Evolutionary conservation across 2,329 filamentous ascomycete species (phyloP).

Genomic region (Talaromyces sp.): DNA sequence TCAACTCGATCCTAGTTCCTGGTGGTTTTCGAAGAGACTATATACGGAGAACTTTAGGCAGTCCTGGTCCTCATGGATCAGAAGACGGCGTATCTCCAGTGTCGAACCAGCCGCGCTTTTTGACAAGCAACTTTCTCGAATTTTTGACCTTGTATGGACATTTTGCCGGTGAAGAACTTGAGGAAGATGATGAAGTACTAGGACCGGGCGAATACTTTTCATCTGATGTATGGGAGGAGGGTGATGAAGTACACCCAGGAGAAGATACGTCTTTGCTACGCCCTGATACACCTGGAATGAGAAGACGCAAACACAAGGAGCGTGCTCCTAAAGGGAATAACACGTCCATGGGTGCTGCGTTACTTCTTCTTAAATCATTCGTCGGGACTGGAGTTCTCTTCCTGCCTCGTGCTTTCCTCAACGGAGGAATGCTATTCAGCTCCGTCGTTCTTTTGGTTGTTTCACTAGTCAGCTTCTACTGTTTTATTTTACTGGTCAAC

Average conservation of each 20-base stretch:
- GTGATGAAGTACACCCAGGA: slow-evolving; percentile 69
- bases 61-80: slow-evolving; percentile 53
- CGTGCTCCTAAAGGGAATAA: slow-evolving; percentile 73
- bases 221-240: slow-evolving; percentile 66
- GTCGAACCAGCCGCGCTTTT: slow-evolving; percentile 58
- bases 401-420: slow-evolving; percentile 65
- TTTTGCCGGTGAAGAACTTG: slow-evolving; percentile 93
- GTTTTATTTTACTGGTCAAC: slow-evolving; percentile 88
- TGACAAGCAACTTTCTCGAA: slow-evolving; percentile 92
- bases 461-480: slow-evolving; percentile 88
- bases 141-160: slow-evolving; percentile 94
- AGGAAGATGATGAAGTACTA: slow-evolving; percentile 91
- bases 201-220: slow-evolving; percentile 88
- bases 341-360: slow-evolving; percentile 72
- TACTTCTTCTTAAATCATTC: slow-evolving; percentile 93
- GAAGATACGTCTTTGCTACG: slow-evolving; percentile 82
- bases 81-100: slow-evolving; percentile 34
- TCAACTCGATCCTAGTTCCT: slow-evolving; percentile 86
- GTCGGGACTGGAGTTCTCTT: slow-evolving; percentile 59
- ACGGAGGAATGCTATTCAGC: slow-evolving; percentile 96
- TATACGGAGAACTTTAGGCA: slow-evolving; percentile 71
- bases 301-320: slow-evolving; percentile 72
- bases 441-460: slow-evolving; percentile 85
- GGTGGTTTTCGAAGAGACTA: slow-evolving; percentile 93
- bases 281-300: slow-evolving; percentile 64